Base-by-base conservation (phyloP, 495 filamentous ascomycete genomes). In the Chaetomidium leptoderma region DNA sequence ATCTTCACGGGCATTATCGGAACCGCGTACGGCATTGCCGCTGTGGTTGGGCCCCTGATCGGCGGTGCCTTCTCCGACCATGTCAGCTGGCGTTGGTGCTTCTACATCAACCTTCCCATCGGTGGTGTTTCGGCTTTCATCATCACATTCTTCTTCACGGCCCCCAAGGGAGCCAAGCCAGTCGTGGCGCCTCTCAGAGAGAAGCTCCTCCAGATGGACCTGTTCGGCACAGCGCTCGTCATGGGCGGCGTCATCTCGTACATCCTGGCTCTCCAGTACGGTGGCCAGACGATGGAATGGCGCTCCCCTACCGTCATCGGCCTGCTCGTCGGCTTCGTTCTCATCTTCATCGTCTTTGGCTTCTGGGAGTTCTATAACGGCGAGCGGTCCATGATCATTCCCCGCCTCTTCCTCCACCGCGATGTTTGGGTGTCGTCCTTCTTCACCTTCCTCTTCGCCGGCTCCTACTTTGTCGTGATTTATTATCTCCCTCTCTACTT, bases 231-330 rank as follows among this genome's bases (percentile, higher is more conserved):
- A 0, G 11, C 75, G 0, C 62, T 86, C 39, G 85, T 95, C 66
- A 70, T 95, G 19, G 86, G 86, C 5, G 79, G 76, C 16, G 80
- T 95, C 16, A 76, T 92, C 47, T 83, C 81, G 49, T 74, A 90
- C 16, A 67, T 93, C 40, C 75, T 96, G 0, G 91, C 90, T 0
- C 74, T 96, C 4, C 88, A 93, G 63, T 95, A 90, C 85, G 90
- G 87, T 37, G 90, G 90, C 0, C 76, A 77, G 6, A 80, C 74
- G 24, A 84, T 86, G 52, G 56, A 71, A 1, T 93, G 89, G 90
- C 68, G 60, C 30, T 74, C 76, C 56, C 76, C 71, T 11, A 82
- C 81, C 17, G 83, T 91, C 62, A 85, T 92, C 54, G 85, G 78
- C 2, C 75, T 92, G 0, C 78, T 92, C 33, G 76, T 88, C 14